phyloP scores from a whole-genome alignment of 2,329 filamentous ascomycete genomes.

The Coleophoma cylindrospora region DNA sequence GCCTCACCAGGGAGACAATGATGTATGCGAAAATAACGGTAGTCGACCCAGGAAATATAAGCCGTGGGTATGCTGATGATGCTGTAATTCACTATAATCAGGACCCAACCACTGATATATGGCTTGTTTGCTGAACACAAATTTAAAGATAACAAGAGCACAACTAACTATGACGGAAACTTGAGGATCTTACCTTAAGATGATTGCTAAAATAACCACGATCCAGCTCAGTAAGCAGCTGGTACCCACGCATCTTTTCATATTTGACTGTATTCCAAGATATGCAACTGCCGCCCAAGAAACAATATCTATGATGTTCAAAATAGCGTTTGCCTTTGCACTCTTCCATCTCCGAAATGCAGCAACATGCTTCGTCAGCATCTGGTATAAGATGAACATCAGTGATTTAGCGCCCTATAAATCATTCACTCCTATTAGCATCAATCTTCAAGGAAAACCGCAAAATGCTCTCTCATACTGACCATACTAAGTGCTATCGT shows the following conservation, averaged over 20 bases:
- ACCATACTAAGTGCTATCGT: constrained; percentile 16
- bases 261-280: constrained; percentile 19
- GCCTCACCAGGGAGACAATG: neutral
- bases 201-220: neutral
- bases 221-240: constrained; percentile 14
- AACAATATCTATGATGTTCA: constrained; percentile 35
- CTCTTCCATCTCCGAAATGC: constrained; percentile 30
- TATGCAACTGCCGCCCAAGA: constrained; percentile 35
- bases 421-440: neutral
- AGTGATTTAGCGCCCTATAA: constrained; percentile 31
- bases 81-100: neutral
- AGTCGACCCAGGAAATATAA: neutral
- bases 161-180: too few species aligned
- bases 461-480: constrained; percentile 3
- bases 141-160: too few species aligned
- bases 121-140: too few species aligned
- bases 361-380: constrained; percentile 30
- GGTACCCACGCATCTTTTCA: constrained; percentile 8
- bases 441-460: neutral
- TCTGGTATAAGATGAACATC: constrained; percentile 33
- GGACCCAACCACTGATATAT: neutral
- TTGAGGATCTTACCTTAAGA: neutral
- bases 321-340: constrained; percentile 34
- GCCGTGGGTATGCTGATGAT: neutral
- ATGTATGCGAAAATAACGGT: neutral